Evolutionary conservation across 1,139 yeast genomes (phyloP), one percentile per base, ranked within the genome.

Genomic region (Pichia sp.): DNA sequence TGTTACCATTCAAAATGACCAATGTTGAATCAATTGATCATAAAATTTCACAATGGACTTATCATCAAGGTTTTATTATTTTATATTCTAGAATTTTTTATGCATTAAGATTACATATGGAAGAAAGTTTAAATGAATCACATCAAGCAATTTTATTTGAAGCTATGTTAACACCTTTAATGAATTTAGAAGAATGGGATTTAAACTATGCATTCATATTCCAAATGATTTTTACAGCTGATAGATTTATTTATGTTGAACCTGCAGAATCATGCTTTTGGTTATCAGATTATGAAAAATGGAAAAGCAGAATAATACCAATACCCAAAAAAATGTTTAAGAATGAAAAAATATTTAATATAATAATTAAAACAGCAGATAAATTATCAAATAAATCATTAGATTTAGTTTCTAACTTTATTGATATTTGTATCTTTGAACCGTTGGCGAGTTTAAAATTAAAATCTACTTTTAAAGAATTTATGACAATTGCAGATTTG

Each of bases 231-330:
- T 51, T 48, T 32, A 33, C 38, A 8, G 41, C 50, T 10, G 47
- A 42, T n/a, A 42, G 42, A n/a, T 30, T 31, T 28, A 8, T 46
- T 7, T 41, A 38, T 7, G 11, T 11, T n/a, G 52, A 44, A 27
- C 6, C 38, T 3, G 43, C 49, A 3, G 46, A 40, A 8, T 18
- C 37, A 25, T 51, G 53, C 29, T 51, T 46, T 39, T 51, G 53
- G 53, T 28, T 44, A 29, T 48, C 52, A 11, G 50, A 48, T 39
- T 37, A 36, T 34, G 52, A 51, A 30, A 45, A 51, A 34, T 51
- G 53, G 53, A 45, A 39, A 34, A 34, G 44, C 10, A 43, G 45
- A 33, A 33, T 51, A 4, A 32, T 40, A 27, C 44, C 52, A 7
- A 10, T 51, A 9, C 48, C 50, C 5, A 51, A 44, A 27, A 28